Conservation (phyloP, 495 filamentous ascomycete species). For the Acidomyces sp. region DNA sequence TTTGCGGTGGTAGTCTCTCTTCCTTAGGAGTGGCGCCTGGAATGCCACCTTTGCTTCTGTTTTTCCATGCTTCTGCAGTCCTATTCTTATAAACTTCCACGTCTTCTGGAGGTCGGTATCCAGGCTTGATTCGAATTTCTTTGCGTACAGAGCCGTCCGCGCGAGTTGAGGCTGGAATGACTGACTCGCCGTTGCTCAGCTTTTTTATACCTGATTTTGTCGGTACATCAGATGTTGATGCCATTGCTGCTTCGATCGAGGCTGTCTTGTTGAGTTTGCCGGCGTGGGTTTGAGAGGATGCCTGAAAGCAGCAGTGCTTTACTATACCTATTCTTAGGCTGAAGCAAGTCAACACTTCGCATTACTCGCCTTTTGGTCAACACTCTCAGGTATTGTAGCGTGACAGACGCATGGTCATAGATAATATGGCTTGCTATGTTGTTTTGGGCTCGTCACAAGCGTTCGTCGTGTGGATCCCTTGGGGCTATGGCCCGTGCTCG, state of each 20-base stretch:
- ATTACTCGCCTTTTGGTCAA: no score
- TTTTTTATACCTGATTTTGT: slow-evolving; percentile 67
- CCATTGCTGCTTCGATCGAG: slow-evolving; percentile 3
- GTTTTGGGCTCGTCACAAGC: no score
- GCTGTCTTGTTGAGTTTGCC: not conserved
- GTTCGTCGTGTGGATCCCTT: no score
- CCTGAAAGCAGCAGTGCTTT: no score
- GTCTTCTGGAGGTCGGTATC: slow-evolving; percentile 91
- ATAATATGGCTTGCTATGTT: no score
- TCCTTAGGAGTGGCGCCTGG: slow-evolving; percentile 59
- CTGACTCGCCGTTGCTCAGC: slow-evolving; percentile 57
- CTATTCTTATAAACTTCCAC: slow-evolving; percentile 93
- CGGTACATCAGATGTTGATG: slow-evolving; percentile 23
- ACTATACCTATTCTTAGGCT: no score
- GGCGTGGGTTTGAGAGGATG: no score
- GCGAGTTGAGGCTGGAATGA: slow-evolving; percentile 76
- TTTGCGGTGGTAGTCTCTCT: slow-evolving; percentile 30
- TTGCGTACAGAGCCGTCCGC: slow-evolving; percentile 78
- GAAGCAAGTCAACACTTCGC: no score
- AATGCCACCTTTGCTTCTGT: slow-evolving; percentile 59
- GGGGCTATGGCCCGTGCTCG: no score
- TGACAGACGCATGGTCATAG: no score
- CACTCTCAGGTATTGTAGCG: no score
- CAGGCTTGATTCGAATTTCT: slow-evolving; percentile 85
- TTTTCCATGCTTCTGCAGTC: slow-evolving; percentile 75